Conservation (phyloP, 768 basidiomycete genomes). For the Amanita pallidorosea region DNA sequence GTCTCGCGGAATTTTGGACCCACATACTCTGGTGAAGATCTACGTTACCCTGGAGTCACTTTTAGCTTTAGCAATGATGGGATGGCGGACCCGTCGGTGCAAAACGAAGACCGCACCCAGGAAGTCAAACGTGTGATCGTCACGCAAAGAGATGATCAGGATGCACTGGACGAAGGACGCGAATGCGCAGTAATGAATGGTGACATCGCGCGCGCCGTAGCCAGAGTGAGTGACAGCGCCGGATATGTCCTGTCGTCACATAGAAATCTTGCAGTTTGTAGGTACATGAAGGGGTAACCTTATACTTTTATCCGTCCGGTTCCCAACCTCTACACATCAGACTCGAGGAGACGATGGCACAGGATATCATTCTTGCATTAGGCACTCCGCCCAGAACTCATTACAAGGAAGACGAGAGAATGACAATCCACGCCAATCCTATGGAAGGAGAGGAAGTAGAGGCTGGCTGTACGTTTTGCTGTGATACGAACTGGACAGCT, state of each 20-base stretch:
- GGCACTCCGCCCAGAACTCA: conserved; percentile 69
- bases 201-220: conserved; percentile 55
- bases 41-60: conserved; percentile 75
- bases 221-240: conserved; percentile 37
- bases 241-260: not conserved
- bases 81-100: conserved; percentile 43
- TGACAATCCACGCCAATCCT: conserved; percentile 65
- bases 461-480: conserved; percentile 39
- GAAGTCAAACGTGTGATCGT: conserved; percentile 72
- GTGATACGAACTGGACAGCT: not conserved
- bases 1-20: conserved; percentile 74
- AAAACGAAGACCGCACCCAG: conserved; percentile 54
- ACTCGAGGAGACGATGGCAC: conserved; percentile 69
- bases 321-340: conserved; percentile 44
- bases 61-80: conserved; percentile 77
- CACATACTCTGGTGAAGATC: conserved; percentile 66
- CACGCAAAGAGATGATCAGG: conserved; percentile 54
- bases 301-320: conserved; percentile 55
- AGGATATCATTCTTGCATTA: conserved; percentile 70
- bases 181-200: conserved; percentile 62
- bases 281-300: conserved; percentile 64
- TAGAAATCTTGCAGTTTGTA: conserved; percentile 16
- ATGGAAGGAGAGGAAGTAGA: conserved; percentile 22
- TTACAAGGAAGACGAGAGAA: conserved; percentile 84
- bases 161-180: conserved; percentile 64